Conservation (phyloP, 2,329 filamentous ascomycete genomes). For the Apiospora aurea region DNA sequence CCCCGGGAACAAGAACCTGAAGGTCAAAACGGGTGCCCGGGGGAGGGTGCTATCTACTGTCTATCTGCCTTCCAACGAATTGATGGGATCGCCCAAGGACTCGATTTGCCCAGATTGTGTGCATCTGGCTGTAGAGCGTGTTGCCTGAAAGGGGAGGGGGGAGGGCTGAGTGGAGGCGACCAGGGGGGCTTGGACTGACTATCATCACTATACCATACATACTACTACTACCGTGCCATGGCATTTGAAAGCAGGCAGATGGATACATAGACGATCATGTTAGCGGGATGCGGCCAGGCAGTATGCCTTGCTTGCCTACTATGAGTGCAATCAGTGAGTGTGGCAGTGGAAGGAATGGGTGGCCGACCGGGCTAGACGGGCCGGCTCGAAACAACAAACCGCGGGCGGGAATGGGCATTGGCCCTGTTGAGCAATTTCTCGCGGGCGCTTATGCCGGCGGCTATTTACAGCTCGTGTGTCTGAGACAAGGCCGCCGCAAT, state of each 20-base stretch:
- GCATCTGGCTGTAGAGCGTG: background rate
- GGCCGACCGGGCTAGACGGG: background rate
- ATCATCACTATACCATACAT: background rate
- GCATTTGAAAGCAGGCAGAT: background rate
- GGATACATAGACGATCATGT: background rate
- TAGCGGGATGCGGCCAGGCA: background rate
- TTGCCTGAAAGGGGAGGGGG: no score
- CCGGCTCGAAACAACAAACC: background rate
- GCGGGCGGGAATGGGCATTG: background rate
- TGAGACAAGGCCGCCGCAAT: background rate
- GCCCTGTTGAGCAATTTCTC: background rate
- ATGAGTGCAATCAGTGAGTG: background rate
- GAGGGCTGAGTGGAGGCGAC: background rate
- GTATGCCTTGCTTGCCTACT: background rate
- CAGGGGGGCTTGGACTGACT: background rate
- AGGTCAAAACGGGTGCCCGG: background rate
- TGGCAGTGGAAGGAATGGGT: background rate
- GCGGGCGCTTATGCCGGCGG: conserved; percentile 3
- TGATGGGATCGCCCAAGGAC: no score
- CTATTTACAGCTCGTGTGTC: conserved; percentile 9
- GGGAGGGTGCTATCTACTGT: no score
- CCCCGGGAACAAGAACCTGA: background rate
- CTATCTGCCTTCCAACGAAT: no score
- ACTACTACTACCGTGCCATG: background rate
- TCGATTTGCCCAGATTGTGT: background rate